Conservation (phyloP, 768 basidiomycete genomes). For the Hirschioporus abietinus region DNA sequence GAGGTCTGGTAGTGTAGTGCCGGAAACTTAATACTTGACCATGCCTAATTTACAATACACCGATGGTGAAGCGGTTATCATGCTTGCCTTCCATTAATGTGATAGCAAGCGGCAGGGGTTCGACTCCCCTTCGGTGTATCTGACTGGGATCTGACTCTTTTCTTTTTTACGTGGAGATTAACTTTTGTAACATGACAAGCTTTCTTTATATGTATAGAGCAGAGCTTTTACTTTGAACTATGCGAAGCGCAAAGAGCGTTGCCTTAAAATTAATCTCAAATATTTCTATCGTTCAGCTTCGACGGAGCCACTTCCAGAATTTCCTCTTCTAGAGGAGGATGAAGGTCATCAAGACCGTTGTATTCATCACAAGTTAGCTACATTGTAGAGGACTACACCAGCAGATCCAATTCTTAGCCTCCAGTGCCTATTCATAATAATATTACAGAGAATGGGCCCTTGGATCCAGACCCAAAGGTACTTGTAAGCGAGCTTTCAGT, state of each 20-base stretch:
- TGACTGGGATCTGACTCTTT: too few relatives aligned
- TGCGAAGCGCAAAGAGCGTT: too few relatives aligned
- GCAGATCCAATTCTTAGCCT: not conserved
- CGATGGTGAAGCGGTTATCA: constrained; percentile 90
- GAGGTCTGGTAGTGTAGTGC: too few relatives aligned
- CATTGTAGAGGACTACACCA: not conserved
- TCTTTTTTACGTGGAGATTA: too few relatives aligned
- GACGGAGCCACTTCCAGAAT: not conserved
- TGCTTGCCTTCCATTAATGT: constrained; percentile 75
- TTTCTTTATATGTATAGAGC: too few relatives aligned
- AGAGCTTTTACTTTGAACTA: too few relatives aligned
- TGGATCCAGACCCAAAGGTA: not conserved
- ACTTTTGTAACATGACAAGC: too few relatives aligned
- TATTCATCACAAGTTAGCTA: not conserved
- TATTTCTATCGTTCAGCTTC: too few relatives aligned
- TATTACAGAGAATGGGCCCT: not conserved
- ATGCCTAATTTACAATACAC: too few relatives aligned
- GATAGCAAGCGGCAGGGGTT: constrained; percentile 6
- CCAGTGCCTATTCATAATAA: not conserved
- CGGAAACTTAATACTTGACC: too few relatives aligned
- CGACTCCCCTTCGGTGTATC: constrained; percentile 6
- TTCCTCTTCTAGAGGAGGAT: not conserved
- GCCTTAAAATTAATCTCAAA: too few relatives aligned
- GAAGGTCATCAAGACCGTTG: not conserved
- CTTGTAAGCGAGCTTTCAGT: not conserved